Base-by-base conservation (phyloP, 2,329 filamentous ascomycete genomes). In the Knoxdaviesia proteae region DNA sequence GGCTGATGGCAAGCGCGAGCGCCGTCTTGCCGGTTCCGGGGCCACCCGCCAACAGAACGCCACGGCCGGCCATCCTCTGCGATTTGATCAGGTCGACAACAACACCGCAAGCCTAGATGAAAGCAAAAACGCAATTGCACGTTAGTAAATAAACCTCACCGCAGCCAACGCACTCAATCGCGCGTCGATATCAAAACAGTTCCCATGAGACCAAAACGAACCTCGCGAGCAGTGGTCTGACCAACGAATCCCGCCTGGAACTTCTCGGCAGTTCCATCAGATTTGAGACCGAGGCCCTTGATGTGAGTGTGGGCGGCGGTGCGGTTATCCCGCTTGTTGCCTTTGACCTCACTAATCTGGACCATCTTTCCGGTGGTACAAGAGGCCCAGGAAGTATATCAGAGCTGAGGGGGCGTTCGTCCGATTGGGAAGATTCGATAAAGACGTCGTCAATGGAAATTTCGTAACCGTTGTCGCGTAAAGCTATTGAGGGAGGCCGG, bases 261-360 rank as follows among this genome's bases (percentile, higher is more conserved):
- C 49, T 72, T 73, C 57, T 94, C 87, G 48, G 90, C 84, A 42
- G 73, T 78, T 48, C 90, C 90, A 76, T 94, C 84, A 41, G 74
- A 58, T 55, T 83, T 82, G 51, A 98, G 64, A 11, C 90, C 90
- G 36, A 98, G 70, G 42, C 90, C 90, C 59, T 86, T 93, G 71
- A 98, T 98, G 63, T 98, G 90, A 42, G 88, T 94, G 63, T 98
- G 90, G 52, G 88, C 82, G 47, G 90, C 88, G 40, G 90, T 98
- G 57, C 90, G 79, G 65, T 92, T 90, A 61, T 94, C 88, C 67
- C 90, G 86, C 66, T 78, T 77, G 64, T 84, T 88, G 66, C 81
- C 81, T 69, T 93, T 93, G 56, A 93, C 83, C 66, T 94, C 86
- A 67, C 82, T 92, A 62, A 90, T 86, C 60, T 86, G 80, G 53